Evolutionary conservation across 768 basidiomycete genomes (phyloP).

Genomic region (Amanita inopinata): DNA sequence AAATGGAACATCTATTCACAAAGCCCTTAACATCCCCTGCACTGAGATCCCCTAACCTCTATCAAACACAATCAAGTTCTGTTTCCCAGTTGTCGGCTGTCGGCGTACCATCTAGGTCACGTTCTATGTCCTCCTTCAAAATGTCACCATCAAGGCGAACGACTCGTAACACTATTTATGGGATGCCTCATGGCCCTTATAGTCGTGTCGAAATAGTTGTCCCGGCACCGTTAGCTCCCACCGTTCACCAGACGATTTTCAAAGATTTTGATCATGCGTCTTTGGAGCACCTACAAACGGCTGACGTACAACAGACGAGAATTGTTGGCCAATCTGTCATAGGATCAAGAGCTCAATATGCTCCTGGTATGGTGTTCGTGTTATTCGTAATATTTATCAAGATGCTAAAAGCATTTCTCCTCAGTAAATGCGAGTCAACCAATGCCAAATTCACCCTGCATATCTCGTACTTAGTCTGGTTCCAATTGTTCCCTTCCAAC

Average conservation of each 20-base stretch:
- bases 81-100: too few species aligned
- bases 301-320: constrained; percentile 15
- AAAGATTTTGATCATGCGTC: background rate
- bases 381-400: too few species aligned
- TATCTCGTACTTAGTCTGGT: too few species aligned
- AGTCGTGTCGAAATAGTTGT: constrained; percentile 59
- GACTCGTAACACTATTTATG: constrained; percentile 32
- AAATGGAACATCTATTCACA: too few species aligned
- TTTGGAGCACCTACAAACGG: constrained; percentile 3
- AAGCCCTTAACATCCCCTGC: too few species aligned
- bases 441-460: too few species aligned
- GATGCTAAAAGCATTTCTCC: too few species aligned
- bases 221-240: constrained; percentile 51
- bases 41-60: too few species aligned
- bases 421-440: too few species aligned
- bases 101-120: constrained; percentile 15
- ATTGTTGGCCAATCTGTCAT: constrained; percentile 29
- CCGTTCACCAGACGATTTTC: constrained; percentile 7
- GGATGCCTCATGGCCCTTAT: constrained; percentile 51
- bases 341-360: background rate
- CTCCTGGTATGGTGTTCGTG: too few species aligned
- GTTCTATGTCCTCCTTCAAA: constrained; percentile 21
- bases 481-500: too few species aligned
- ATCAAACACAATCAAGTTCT: too few species aligned
- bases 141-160: constrained; percentile 11